Percentiles rank a stretch among this genome's conserved stretches.
Evolutionary conservation across 208 protist genomes (phyloP).

Genomic region (Leishmania arabica): DNA sequence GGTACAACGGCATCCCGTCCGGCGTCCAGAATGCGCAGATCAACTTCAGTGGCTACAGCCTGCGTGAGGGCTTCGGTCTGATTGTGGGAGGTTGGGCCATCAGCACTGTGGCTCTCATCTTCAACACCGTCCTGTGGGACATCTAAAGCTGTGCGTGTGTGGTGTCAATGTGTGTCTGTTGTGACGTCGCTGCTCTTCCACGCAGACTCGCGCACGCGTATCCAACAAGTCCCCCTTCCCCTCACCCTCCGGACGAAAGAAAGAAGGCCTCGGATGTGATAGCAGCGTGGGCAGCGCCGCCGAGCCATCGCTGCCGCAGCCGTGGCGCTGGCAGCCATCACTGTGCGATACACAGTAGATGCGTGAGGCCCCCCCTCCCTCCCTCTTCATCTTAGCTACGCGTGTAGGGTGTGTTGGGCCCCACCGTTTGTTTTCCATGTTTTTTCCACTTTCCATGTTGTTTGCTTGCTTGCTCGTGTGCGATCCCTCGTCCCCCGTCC

Average conservation of each 20-base stretch:
- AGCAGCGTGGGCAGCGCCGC: background rate
- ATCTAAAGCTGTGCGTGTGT: background rate
- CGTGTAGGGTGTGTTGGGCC: background rate
- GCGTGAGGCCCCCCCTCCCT: background rate
- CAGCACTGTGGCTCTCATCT: conserved; percentile 26
- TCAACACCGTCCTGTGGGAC: conserved; percentile 35
- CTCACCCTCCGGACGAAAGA: background rate
- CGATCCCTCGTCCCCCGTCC: no score
- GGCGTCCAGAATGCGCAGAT: conserved; percentile 42
- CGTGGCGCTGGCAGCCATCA: background rate
- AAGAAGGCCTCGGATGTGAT: background rate
- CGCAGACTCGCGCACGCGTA: background rate
- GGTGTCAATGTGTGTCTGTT: background rate
- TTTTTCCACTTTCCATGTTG: background rate
- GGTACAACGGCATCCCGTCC: conserved; percentile 54
- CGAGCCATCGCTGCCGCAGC: background rate
- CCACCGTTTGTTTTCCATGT: background rate
- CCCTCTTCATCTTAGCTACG: background rate
- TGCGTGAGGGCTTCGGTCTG: conserved; percentile 39
- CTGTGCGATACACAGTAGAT: background rate
- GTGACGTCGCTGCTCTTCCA: background rate
- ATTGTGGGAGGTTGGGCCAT: conserved; percentile 38
- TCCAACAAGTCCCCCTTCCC: background rate
- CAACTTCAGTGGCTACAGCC: conserved; percentile 37
- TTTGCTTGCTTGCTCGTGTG: no score